These are phyloP conservation scores for Lyophyllum semitale DNA, from an alignment of 768 basidiomycete genomes.

Conservation along the genomic window DNA sequence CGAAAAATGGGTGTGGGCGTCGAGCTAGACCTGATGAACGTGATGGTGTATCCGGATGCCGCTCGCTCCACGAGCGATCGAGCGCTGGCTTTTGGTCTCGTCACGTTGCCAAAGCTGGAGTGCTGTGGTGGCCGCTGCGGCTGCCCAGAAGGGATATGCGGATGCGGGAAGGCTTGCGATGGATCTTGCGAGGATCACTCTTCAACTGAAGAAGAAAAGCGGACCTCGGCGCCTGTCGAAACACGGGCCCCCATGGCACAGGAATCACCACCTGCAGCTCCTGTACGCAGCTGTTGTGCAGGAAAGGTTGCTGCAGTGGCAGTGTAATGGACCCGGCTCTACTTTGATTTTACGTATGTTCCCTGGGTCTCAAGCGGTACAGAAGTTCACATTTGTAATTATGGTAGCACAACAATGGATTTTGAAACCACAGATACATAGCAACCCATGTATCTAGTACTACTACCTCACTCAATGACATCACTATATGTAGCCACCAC, in stretches of 20 bases:
- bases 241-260: background rate
- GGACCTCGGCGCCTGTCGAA: background rate
- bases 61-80: constrained; percentile 37
- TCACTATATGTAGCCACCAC: background rate
- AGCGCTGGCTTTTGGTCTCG: constrained; percentile 45
- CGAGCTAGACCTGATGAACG: constrained; percentile 52
- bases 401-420: background rate
- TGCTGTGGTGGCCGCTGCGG: constrained; percentile 66
- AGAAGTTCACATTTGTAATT: background rate
- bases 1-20: constrained; percentile 38
- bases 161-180: constrained; percentile 57
- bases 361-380: background rate
- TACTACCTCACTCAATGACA: background rate
- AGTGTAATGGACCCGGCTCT: background rate
- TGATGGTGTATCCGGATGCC: constrained; percentile 45
- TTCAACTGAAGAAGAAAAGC: background rate
- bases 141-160: constrained; percentile 55
- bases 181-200: constrained; percentile 50
- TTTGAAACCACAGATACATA: background rate
- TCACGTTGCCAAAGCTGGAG: constrained; percentile 64
- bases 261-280: background rate
- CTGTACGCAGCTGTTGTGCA: constrained; percentile 32
- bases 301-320: constrained; percentile 12
- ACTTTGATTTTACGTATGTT: background rate
- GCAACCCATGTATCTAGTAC: background rate